Percentiles rank a stretch among this genome's conserved stretches.
Conservation (phyloP, 345 rosid genomes). For the Populus tremula region DNA sequence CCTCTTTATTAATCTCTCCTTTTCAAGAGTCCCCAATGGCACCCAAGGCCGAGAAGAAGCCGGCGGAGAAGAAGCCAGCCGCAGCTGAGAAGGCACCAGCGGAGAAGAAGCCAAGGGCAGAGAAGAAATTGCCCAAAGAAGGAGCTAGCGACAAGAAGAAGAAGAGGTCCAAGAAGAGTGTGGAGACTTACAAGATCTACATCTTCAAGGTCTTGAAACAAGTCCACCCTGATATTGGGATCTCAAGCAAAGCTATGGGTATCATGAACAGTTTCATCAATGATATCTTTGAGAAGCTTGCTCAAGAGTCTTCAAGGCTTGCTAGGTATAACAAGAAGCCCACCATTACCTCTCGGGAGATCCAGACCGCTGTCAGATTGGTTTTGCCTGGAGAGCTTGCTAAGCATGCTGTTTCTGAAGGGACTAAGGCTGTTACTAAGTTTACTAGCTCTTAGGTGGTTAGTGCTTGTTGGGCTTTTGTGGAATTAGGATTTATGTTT, state of each 20-base stretch:
- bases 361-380: conserved; percentile 23
- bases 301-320: conserved; percentile 19
- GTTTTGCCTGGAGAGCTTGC: conserved; percentile 24
- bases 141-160: conserved; percentile 21
- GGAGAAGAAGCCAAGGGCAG: conserved; percentile 24
- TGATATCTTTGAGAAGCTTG: conserved; percentile 24
- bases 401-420: conserved; percentile 28
- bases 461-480: background rate
- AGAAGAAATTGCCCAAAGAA: conserved; percentile 28
- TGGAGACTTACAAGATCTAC: conserved; percentile 28
- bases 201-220: conserved; percentile 29
- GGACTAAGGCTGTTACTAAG: conserved; percentile 29
- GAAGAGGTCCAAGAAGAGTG: conserved; percentile 25
- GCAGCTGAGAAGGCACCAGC: conserved; percentile 19
- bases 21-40: conserved; percentile 4
- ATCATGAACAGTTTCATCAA: conserved; percentile 28
- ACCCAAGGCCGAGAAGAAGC: conserved; percentile 23
- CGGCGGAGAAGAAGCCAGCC: conserved; percentile 25
- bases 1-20: no score
- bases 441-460: conserved; percentile 23
- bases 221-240: conserved; percentile 28
- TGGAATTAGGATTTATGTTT: conserved; percentile 7
- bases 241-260: conserved; percentile 28
- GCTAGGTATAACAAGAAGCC: conserved; percentile 28
- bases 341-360: conserved; percentile 27